Evolutionary conservation across 1,284 basidiomycete genomes (phyloP).

Genomic region (Rhodotorula sp.): DNA sequence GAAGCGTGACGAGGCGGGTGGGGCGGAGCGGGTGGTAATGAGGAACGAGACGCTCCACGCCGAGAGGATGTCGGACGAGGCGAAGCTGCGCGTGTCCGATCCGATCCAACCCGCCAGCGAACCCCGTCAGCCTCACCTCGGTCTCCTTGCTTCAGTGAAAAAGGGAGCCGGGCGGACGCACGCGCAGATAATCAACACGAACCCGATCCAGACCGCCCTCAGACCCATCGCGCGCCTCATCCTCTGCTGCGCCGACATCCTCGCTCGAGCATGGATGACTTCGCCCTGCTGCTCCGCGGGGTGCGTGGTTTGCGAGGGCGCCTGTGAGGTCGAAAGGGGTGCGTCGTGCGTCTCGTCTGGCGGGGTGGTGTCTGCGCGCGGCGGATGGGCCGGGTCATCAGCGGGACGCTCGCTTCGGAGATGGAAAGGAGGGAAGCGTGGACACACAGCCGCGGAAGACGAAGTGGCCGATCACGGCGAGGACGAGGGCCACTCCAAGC

Average conservation of each 20-base stretch:
- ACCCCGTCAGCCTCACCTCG: too few species aligned
- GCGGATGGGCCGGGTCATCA: not conserved
- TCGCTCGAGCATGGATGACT: slow-evolving; percentile 28
- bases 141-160: too few species aligned
- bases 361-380: slow-evolving; percentile 12
- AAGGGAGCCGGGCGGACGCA: too few species aligned
- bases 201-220: slow-evolving; percentile 29
- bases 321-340: not conserved
- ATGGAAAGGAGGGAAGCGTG: fast-evolving
- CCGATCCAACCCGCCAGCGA: too few species aligned
- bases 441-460: slow-evolving; percentile 26
- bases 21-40: slow-evolving; percentile 10
- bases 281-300: slow-evolving; percentile 7
- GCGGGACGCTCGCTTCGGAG: not conserved
- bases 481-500: slow-evolving; percentile 13
- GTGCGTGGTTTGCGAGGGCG: not conserved
- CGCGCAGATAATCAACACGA: slow-evolving; percentile 31
- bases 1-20: slow-evolving; percentile 32
- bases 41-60: slow-evolving; percentile 38
- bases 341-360: slow-evolving; percentile 27
- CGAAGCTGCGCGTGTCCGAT: slow-evolving; percentile 15
- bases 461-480: slow-evolving; percentile 21
- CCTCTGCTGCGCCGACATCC: slow-evolving; percentile 22
- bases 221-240: slow-evolving; percentile 29
- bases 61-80: slow-evolving; percentile 26